Evolutionary conservation across 2,329 filamentous ascomycete species (phyloP).

Genomic region (Pestalotiopsis sp.): DNA sequence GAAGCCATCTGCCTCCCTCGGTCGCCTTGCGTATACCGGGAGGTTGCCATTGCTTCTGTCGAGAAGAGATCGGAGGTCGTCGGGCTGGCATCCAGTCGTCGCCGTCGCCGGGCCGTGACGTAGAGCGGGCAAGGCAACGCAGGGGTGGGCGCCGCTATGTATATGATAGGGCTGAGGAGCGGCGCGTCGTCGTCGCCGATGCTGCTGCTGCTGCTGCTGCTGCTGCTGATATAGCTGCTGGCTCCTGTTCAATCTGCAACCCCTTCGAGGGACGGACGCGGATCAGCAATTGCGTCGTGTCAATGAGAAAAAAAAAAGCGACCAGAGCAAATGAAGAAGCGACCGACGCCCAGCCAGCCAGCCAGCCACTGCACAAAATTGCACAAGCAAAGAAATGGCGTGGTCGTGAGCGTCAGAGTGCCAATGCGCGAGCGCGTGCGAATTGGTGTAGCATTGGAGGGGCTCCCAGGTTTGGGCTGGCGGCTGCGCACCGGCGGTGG

Average conservation of each 20-base stretch:
- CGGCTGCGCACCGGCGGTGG: background rate
- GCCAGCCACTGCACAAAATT: constrained; percentile 1
- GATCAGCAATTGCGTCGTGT: background rate
- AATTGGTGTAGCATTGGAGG: background rate
- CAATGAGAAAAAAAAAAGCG: background rate
- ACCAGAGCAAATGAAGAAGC: background rate
- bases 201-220: background rate
- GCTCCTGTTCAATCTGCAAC: constrained; percentile 11
- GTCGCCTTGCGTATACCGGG: constrained; percentile 30
- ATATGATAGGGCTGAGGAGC: background rate
- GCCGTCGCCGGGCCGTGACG: background rate
- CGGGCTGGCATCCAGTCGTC: background rate
- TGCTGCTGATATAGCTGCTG: background rate
- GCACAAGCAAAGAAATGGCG: background rate
- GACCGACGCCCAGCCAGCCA: background rate
- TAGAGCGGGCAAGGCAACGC: background rate
- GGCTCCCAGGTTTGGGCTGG: background rate
- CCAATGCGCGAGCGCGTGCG: background rate
- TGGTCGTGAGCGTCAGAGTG: background rate
- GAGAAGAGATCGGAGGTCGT: constrained; percentile 5
- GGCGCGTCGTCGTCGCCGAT: constrained; percentile 5
- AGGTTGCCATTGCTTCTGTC: constrained; percentile 29
- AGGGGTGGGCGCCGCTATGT: background rate
- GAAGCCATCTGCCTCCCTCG: constrained; percentile 35
- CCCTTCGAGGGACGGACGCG: background rate